A percentile compares a stretch with the other conserved stretches of the same genome.
Conservation (phyloP, 257 asterid genomes). For the Capsicum rhomboideum region DNA sequence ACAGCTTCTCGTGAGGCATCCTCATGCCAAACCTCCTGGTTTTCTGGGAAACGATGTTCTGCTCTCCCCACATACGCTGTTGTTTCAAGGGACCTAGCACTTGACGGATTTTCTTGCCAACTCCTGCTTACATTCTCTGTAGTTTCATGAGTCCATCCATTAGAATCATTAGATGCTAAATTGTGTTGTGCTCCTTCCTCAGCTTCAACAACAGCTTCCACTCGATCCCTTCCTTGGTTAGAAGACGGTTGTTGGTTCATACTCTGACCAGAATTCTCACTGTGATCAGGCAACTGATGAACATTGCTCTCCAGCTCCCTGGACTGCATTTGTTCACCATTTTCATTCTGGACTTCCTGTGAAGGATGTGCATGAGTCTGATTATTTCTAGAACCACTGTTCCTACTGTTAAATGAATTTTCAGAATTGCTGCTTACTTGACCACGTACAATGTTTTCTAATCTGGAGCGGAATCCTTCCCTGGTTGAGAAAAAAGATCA, state of each 20-base stretch:
- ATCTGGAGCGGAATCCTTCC: conserved; percentile 84
- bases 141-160: conserved; percentile 29
- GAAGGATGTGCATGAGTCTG: conserved; percentile 34
- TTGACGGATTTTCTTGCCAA: conserved; percentile 37
- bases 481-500: conserved; percentile 32
- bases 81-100: conserved; percentile 43
- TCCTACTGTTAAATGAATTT: conserved; percentile 28
- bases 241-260: conserved; percentile 22
- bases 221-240: conserved; percentile 38
- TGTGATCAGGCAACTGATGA: conserved; percentile 32
- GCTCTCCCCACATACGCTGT: conserved; percentile 30
- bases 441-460: conserved; percentile 65
- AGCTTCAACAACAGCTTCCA: conserved; percentile 34
- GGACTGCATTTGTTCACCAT: conserved; percentile 23
- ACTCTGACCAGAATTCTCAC: conserved; percentile 33
- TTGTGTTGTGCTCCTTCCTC: conserved; percentile 34
- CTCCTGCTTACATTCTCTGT: conserved; percentile 27
- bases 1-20: conserved; percentile 55
- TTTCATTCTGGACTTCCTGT: conserved; percentile 46
- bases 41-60: conserved; percentile 29
- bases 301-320: conserved; percentile 25
- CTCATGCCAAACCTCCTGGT: conserved; percentile 47
- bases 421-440: conserved; percentile 68
- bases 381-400: conserved; percentile 36
- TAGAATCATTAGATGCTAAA: conserved; percentile 23